Evolutionary conservation across 2,329 filamentous ascomycete species (phyloP), one percentile per base, ranked within the genome.

Genomic region (Neofusicoccum sp.): DNA sequence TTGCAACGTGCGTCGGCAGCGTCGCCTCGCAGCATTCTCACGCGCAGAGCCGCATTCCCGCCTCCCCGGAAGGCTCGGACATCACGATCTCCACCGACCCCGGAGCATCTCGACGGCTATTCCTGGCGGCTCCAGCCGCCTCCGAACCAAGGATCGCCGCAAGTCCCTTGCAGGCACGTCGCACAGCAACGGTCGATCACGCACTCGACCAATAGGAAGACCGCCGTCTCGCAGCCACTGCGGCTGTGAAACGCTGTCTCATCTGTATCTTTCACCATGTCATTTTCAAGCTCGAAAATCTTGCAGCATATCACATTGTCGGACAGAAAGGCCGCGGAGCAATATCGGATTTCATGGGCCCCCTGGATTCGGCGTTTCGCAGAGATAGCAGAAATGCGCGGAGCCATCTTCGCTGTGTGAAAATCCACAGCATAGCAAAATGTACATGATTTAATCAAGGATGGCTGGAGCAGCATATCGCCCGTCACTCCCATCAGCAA

Each of bases 251-350:
- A 28, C 49, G 12, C 49, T 41, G 38, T 8, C 24, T 38, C n/a
- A 26, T 12, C 51, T 28, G 36, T 43, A 33, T 24, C n/a, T 28
- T 56, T 33, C 36, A 31, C 51, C 38, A 31, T 33, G 51, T 56
- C 38, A 43, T 28, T 56, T 56, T 56, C 34, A 30, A 24, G 51
- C 49, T 54, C 49, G 38, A 54, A 38, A 41, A 5, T 41, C 41
- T 54, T 56, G 33, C 38, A n/a, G 33, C 51, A 33, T 28, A 20
- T 56, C 51, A 34, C 51, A 56, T 56, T 56, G 36, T 56, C 51
- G 26, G n/a, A 41, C 49, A 24, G 49, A 11, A 8, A 40, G 24
- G 36, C 51, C 36, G 51, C 28, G 43, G 51, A 56, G 38, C 14
- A 56, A 43, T 33, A 24, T 9, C 14, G 51, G 51, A 43, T 31